Base-by-base conservation (phyloP, 371 early-diverging fungal genomes). In the Syncephalis plumigaleata region DNA sequence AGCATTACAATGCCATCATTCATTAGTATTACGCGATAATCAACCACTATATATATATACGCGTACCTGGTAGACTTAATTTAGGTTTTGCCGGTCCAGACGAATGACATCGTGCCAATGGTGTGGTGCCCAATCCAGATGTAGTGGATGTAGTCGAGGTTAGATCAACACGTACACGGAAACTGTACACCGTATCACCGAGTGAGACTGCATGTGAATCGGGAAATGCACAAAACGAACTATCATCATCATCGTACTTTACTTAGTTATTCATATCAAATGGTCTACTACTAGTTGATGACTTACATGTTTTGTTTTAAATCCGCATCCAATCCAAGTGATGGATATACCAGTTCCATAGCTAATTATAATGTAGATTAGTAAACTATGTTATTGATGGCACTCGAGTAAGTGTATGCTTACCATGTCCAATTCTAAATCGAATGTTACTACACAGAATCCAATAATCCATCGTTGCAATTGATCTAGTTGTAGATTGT, bases 211-310 rank as follows among this genome's bases (percentile, higher is more conserved):
- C 78, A 49, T 91, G 87, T 16, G 91, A 87, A 70, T 95, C 96
- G 1, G 96, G 96, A 61, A 95, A 91, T 3, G 92, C 84, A 8
- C 91, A 85, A 68, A 91, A 95, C 56, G 87, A 77, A 39, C 87
- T 86, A 54, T 8, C 21, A 9, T 20, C 9, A 17, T 15, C 2
- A 36, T 0, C n/a, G 31, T 11, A 20, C n/a, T n/a, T n/a, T n/a
- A n/a, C n/a, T n/a, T n/a, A n/a, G n/a, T n/a, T n/a, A n/a, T n/a
- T n/a, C n/a, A n/a, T n/a, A n/a, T n/a, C n/a, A 11, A 11, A 16
- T 13, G 39, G 13, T 40, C 54, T 25, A 36, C 18, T 45, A 21
- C 31, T 36, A 47, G 2, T 17, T 9, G 5, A 9, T 16, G 11
- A 45, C 66, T 55, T 71, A 81, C 79, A 94, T 83, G 31, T 82